Conservation (phyloP, 768 basidiomycete genomes). For the Mycena vitilis region DNA sequence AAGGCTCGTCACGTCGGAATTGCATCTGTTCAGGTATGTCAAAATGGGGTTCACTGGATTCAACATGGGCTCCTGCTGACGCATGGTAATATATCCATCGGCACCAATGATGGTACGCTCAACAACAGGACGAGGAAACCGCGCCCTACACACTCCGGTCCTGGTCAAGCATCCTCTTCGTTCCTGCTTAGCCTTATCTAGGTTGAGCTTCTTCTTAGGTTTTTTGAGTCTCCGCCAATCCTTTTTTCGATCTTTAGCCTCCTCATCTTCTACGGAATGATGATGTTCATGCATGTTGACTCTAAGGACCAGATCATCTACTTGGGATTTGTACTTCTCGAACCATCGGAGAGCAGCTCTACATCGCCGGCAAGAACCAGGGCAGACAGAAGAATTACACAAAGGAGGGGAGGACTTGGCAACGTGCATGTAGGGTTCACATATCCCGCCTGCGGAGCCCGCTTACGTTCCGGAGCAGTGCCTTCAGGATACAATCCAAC, state of each 20-base stretch:
- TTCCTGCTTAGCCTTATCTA: not conserved
- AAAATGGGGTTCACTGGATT: not conserved
- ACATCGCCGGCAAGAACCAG: slow-evolving; percentile 27
- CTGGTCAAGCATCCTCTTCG: not conserved
- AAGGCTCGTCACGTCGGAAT: not conserved
- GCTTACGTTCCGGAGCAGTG: no score
- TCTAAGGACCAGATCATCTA: slow-evolving; percentile 36
- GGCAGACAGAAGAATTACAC: slow-evolving; percentile 3
- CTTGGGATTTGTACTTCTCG: slow-evolving; percentile 17
- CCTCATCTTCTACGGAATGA: not conserved
- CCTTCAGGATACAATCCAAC: no score
- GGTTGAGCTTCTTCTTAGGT: not conserved
- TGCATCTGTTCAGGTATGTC: not conserved
- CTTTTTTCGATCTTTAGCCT: not conserved
- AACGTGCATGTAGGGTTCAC: no score
- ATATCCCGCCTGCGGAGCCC: no score
- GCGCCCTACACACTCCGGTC: not conserved
- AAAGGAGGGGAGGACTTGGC: slow-evolving; percentile 38
- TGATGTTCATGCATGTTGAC: slow-evolving; percentile 38
- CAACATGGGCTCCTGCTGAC: not conserved
- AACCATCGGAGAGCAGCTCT: slow-evolving; percentile 25
- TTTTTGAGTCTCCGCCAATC: slow-evolving; percentile 4
- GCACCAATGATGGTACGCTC: not conserved
- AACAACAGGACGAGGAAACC: not conserved
- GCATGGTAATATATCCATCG: not conserved